These are phyloP conservation scores for Gilbertella persicaria DNA, from an alignment of 371 early-diverging fungal species.

Conservation along the genomic window DNA sequence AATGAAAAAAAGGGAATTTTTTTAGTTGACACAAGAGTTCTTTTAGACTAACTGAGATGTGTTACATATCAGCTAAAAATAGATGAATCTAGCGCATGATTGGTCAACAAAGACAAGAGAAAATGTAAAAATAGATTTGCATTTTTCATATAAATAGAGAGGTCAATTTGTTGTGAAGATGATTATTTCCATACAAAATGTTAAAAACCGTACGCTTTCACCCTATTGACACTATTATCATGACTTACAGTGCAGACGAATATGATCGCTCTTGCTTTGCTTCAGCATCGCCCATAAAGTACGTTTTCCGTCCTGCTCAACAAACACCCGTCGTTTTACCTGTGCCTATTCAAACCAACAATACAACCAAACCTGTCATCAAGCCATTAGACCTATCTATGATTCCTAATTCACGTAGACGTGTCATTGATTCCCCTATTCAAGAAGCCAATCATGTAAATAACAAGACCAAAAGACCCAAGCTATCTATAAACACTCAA, in stretches of 20 bases:
- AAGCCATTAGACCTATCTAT: constrained; percentile 31
- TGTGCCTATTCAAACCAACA: not conserved
- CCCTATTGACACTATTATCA: constrained; percentile 13
- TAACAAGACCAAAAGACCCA: constrained; percentile 21
- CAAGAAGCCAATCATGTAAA: constrained; percentile 4
- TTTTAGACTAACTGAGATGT: no score
- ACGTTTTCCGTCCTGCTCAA: constrained; percentile 19
- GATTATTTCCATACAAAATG: constrained; percentile 5
- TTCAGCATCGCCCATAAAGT: constrained; percentile 5
- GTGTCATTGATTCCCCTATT: constrained; percentile 16
- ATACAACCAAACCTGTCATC: constrained; percentile 15
- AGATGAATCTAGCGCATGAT: no score
- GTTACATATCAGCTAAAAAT: no score
- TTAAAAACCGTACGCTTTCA: constrained; percentile 28
- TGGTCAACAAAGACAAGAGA: no score
- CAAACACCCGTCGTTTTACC: no score
- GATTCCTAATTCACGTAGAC: constrained; percentile 30
- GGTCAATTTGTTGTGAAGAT: constrained; percentile 2
- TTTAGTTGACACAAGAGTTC: no score
- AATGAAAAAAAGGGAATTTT: not conserved
- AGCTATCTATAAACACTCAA: constrained; percentile 31
- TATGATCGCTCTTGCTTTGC: constrained; percentile 34
- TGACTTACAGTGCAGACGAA: constrained; percentile 32
- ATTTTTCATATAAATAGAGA: constrained; percentile 2
- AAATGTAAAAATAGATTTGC: constrained; percentile 4